Evolutionary conservation across 495 filamentous ascomycete species (phyloP).

Genomic region (Bryoglossum gracile): DNA sequence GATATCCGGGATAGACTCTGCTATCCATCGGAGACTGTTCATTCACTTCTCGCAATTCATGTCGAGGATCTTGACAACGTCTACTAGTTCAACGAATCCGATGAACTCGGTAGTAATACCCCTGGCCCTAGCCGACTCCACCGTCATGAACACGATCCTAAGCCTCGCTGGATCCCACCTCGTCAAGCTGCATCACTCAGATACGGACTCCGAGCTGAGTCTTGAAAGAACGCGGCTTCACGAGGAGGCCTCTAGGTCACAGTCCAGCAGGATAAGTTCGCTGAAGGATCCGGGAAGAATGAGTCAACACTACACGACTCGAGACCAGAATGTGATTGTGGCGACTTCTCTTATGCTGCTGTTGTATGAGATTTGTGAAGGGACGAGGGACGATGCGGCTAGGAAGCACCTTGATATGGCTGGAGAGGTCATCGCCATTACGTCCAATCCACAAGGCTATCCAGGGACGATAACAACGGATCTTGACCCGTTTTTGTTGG

Average conservation of each 20-base stretch:
- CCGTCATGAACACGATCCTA: slow-evolving; percentile 10
- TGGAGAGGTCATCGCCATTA: neutral
- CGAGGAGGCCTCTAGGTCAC: slow-evolving; percentile 3
- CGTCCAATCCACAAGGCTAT: neutral
- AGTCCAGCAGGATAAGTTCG: neutral
- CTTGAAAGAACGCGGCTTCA: slow-evolving; percentile 7
- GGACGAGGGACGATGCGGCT: slow-evolving; percentile 6
- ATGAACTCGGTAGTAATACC: slow-evolving; percentile 12
- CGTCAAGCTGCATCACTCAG: neutral
- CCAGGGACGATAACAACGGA: slow-evolving; percentile 2
- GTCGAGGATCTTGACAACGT: slow-evolving; percentile 11
- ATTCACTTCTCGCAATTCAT: slow-evolving; percentile 9
- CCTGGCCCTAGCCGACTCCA: slow-evolving; percentile 6
- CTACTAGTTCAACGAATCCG: slow-evolving; percentile 1
- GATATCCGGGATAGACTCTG: slow-evolving; percentile 7
- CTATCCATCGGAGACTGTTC: slow-evolving; percentile 8
- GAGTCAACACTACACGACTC: neutral
- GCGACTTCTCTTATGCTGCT: slow-evolving; percentile 11
- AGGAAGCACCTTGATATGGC: slow-evolving; percentile 6
- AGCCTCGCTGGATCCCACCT: slow-evolving; percentile 11
- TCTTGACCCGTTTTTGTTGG: slow-evolving; percentile 15
- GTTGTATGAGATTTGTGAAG: slow-evolving; percentile 16
- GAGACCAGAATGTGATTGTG: slow-evolving; percentile 5
- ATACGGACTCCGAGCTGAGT: neutral
- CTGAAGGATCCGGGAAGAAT: neutral